Conservation (phyloP, 2,329 filamentous ascomycete species). For the Helotiales sp. region DNA sequence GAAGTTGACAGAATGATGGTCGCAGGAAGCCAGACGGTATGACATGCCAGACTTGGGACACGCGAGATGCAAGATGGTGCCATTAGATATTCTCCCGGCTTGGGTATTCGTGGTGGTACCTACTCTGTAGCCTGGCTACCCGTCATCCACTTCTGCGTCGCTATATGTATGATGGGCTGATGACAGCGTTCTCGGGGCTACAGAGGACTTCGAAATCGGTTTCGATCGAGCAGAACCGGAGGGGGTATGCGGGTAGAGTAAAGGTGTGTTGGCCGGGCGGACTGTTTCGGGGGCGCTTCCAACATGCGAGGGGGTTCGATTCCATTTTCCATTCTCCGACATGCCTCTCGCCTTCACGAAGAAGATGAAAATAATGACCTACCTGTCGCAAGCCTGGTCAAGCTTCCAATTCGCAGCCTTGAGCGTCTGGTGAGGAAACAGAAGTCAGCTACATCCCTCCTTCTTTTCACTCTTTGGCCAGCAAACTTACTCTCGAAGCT, state of each 20-base stretch:
- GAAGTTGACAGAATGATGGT: too few species aligned
- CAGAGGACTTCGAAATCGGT: too few species aligned
- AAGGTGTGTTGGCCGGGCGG: not conserved
- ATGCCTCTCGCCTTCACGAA: not conserved
- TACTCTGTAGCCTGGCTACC: not conserved
- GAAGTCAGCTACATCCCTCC: slow-evolving; percentile 29
- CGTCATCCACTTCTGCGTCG: not conserved
- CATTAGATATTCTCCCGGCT: too few species aligned
- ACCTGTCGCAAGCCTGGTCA: slow-evolving; percentile 47
- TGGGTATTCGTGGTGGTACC: not conserved
- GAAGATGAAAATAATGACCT: slow-evolving; percentile 34
- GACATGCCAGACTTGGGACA: not conserved
- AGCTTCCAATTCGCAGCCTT: slow-evolving; percentile 46
- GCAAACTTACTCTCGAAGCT: slow-evolving; percentile 39
- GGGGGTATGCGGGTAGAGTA: not conserved
- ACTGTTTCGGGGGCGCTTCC: not conserved
- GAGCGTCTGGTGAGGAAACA: slow-evolving; percentile 41
- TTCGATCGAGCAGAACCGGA: not conserved
- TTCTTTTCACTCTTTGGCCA: slow-evolving; percentile 14
- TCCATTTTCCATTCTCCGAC: not conserved
- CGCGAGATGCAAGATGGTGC: too few species aligned
- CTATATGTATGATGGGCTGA: not conserved
- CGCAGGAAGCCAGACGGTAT: too few species aligned
- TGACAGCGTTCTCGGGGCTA: not conserved
- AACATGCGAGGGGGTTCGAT: not conserved